Conservation (phyloP, 306 rosid species). For the Glycine soja region DNA sequence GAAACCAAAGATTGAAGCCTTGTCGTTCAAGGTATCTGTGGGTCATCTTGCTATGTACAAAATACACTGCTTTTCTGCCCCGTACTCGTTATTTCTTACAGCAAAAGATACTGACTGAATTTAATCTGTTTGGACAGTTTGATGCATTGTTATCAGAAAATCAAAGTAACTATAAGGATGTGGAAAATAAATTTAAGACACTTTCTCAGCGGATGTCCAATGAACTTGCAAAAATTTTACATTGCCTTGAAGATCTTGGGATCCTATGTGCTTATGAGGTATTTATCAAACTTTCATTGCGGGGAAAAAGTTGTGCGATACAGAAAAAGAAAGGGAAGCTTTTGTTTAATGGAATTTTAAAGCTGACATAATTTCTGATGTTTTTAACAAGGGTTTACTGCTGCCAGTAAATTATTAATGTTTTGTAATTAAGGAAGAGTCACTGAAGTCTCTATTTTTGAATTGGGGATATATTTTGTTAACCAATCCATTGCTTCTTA, state of each 20-base stretch:
- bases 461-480: background rate
- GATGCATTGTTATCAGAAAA: slow-evolving; percentile 58
- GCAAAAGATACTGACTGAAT: slow-evolving; percentile 37
- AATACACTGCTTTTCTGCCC: slow-evolving; percentile 3
- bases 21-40: slow-evolving; percentile 71
- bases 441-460: background rate
- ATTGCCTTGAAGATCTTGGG: slow-evolving; percentile 91
- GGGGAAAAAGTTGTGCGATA: slow-evolving; percentile 14
- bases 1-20: slow-evolving; percentile 77
- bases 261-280: slow-evolving; percentile 91
- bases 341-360: slow-evolving; percentile 17
- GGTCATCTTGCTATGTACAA: slow-evolving; percentile 7
- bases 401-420: background rate
- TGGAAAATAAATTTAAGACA: slow-evolving; percentile 59
- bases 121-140: slow-evolving; percentile 61
- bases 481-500: slow-evolving; percentile 26
- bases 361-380: slow-evolving; percentile 4
- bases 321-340: slow-evolving; percentile 5
- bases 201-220: slow-evolving; percentile 63
- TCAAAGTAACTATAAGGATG: slow-evolving; percentile 60
- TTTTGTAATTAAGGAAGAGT: slow-evolving; percentile 26
- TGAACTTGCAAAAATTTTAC: slow-evolving; percentile 64
- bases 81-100: slow-evolving; percentile 18
- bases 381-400: slow-evolving; percentile 15
- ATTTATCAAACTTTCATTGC: slow-evolving; percentile 41